Base-by-base conservation (phyloP, 345 rosid species). In the Adansonia digitata region DNA sequence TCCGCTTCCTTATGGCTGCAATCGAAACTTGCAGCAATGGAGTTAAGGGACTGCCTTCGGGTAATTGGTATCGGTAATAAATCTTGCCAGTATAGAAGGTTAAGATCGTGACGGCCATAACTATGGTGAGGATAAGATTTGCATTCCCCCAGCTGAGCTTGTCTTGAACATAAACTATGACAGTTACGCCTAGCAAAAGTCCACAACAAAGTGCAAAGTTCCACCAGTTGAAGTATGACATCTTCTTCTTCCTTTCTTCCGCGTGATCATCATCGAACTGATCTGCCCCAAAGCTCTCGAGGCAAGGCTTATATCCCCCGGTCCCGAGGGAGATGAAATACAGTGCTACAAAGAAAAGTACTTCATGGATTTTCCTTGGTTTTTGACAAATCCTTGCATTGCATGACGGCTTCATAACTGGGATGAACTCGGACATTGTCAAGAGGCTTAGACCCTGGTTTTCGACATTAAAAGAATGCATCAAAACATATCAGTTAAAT, bases 131-230 rank as follows among this genome's bases (percentile, higher is more conserved):
- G 76, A 90, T 73, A 34, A 88, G 83, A 63, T 94, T 90, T 26
- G 91, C 93, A 75, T 74, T 82, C 7, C 99, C 99, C 99, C 99
- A 95, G 66, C 81, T 86, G 27, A 90, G 84, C 69, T 82, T 88
- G 64, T 95, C 99, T 76, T 92, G 97, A 1, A 95, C 78, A 73
- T 92, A 92, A 56, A 92, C 90, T 18, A 95, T 42, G 0, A 75
- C 78, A 5, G 98, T 95, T 17, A 95, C 99, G 0, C 98, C 93
- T 5, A 89, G 80, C 34, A 95, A 64, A 22, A 92, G 83, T 26
- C 99, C 88, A 46, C 20, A 45, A 13, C 69, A 20, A 24, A 82
- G 76, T 1, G 74, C 85, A 11, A 79, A 52, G 81, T 80, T 82
- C 89, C 92, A 85, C 83, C 81, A 82, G 72, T 84, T 86, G 88